Evolutionary conservation across 352 stramenopile genomes (phyloP), one percentile per base, ranked within the genome.

Genomic region (Globisporangium irregulare): DNA sequence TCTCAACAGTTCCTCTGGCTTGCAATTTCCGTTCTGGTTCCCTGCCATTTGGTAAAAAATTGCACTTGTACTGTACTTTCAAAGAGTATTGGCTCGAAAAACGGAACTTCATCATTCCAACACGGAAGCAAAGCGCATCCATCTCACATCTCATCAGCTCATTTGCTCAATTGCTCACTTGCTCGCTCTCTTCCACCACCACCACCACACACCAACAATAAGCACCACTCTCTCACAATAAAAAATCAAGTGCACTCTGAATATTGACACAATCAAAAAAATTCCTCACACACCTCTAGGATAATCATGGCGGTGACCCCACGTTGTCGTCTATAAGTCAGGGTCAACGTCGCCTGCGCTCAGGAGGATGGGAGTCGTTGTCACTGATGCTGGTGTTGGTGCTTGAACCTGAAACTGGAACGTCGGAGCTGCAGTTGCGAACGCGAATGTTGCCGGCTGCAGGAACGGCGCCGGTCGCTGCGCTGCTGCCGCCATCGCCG

Each of bases 401-500:
- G 69, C 22, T 58, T 73, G 72, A 3, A 29, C 1, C 32, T 43
- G n/a, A 22, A 80, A 54, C 27, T 51, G 62, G 32, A 78, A 76
- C 15, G 64, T 72, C 8, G 72, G 53, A 18, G 76, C 70, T 18
- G 51, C 38, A 6, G 68, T 61, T 1, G 50, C 61, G 46, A 93
- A 89, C n/a, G 69, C 81, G 62, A 93, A 93, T 7, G 86, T 93
- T 32, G 86, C 83, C 14, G 86, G 82, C 66, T 86, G 83, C 62
- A 93, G 71, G 64, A 91, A 86, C 51, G 66, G 68, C 9, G 81
- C 50, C 22, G 69, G 20, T 34, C 73, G 67, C 18, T 67, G 43
- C 2, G 63, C 27, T 27, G 55, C 72, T 61, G 68, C 64, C 15
- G 65, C 57, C 57, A 70, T 51, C 12, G 65, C 64, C 9, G 55